Evolutionary conservation across 2,329 filamentous ascomycete species (phyloP), one percentile per base, ranked within the genome.

Genomic region (Fusarium stilboides): DNA sequence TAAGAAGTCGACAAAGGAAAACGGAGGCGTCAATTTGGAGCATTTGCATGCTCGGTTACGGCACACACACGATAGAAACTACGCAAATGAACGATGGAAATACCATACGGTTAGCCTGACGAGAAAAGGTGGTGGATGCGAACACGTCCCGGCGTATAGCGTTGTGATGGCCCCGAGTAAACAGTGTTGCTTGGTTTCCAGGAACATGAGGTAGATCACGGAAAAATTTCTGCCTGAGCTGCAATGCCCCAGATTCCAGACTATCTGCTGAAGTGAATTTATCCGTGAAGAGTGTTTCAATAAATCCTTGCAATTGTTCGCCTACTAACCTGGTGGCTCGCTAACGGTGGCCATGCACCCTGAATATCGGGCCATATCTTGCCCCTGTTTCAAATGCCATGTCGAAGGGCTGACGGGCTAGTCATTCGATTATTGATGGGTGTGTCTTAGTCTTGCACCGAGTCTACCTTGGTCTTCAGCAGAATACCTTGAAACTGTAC

Each of bases 1-100:
- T 97, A 89, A 78, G 87, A 65, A 52, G 15, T 50, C 26, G 56
- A 37, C 53, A 56, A 47, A 55, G 63, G 60, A 71, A 68, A 57
- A 59, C 49, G 59, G 61, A 62, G 51, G 64, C 64, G 61, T 70
- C 62, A 74, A 64, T 74, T 65, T 58, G 66, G 72, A 72, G 68
- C 59, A 68, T 68, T 64, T 57, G 59, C 37, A 61, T 57, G 68
- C 69, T 68, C 68, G 62, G 60, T 51, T 60, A 68, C 61, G 64
- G 63, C 67, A 68, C 59, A 62, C 63, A 68, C 49, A 69, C 54
- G 69, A 69, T 70, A 69, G 60, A 71, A 63, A 62, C 65, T 63
- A 66, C 68, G 69, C 61, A 69, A 71, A 69, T 73, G 71, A 69
- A 72, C 55, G 62, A 74, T 62, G 69, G 63, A 72, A 74, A 70